These are phyloP conservation scores for Catenaria anguillulae DNA, from an alignment of 371 early-diverging fungal species.

Conservation along the genomic window DNA sequence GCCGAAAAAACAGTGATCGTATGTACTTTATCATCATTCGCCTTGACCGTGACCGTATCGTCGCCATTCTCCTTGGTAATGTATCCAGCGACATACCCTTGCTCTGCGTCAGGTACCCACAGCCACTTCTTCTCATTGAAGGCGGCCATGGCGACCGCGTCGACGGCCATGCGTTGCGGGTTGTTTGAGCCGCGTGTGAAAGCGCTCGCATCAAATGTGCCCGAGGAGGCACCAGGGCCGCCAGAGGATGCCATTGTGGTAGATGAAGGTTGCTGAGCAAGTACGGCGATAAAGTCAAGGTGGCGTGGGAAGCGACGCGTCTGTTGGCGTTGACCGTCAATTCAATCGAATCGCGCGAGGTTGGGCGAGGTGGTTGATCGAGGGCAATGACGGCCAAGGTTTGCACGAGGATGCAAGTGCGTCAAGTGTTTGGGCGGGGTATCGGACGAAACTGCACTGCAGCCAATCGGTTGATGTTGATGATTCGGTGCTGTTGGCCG, in stretches of 20 bases:
- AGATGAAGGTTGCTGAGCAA: neutral
- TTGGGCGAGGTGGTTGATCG: too few relatives aligned
- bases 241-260: neutral
- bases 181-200: neutral
- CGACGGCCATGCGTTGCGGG: slow-evolving; percentile 22
- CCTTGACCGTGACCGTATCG: slow-evolving; percentile 35
- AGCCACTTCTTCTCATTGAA: slow-evolving; percentile 86
- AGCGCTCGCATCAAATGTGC: neutral
- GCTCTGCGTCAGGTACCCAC: slow-evolving; percentile 81
- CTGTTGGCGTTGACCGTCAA: neutral
- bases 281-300: neutral
- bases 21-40: slow-evolving; percentile 1
- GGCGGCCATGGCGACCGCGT: slow-evolving; percentile 56
- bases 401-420: too few relatives aligned
- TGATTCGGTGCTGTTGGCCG: too few relatives aligned
- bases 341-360: too few relatives aligned
- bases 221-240: neutral
- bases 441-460: too few relatives aligned
- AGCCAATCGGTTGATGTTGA: too few relatives aligned
- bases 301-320: neutral
- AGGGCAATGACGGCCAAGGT: too few relatives aligned
- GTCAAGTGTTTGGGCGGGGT: too few relatives aligned
- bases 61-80: slow-evolving; percentile 59
- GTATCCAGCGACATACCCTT: slow-evolving; percentile 76
- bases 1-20: neutral